These are phyloP conservation scores for Hymenoscyphus fraxineus DNA, from an alignment of 2,329 filamentous ascomycete species.

Conservation along the genomic window DNA sequence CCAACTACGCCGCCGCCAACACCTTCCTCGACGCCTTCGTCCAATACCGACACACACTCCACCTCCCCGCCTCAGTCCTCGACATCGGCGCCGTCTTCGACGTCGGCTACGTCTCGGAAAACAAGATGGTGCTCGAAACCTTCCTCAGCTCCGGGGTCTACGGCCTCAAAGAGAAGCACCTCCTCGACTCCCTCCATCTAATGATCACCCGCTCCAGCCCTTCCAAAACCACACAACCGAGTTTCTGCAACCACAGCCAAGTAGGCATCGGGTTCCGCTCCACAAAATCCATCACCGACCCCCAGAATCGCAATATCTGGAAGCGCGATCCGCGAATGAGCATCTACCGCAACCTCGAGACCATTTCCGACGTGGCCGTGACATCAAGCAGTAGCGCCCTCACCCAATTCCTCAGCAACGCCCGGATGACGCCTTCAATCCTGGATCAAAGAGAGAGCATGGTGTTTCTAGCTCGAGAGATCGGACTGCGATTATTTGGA, in stretches of 20 bases:
- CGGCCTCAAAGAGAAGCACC: background rate
- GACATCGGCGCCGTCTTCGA: slow-evolving; percentile 16
- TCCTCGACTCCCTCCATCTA: background rate
- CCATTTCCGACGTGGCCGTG: background rate
- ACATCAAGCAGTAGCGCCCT: background rate
- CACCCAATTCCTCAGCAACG: background rate
- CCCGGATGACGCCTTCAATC: background rate
- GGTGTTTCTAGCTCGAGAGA: background rate
- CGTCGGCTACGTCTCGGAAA: slow-evolving; percentile 4
- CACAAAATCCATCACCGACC: background rate
- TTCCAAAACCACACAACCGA: background rate
- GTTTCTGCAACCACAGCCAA: background rate
- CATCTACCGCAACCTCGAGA: background rate
- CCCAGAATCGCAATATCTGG: slow-evolving; percentile 1
- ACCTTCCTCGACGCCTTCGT: slow-evolving; percentile 33
- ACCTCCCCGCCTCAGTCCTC: slow-evolving; percentile 22
- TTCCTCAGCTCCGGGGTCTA: background rate
- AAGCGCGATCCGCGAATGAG: slow-evolving; percentile 4
- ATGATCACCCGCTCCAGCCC: background rate
- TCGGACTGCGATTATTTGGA: background rate
- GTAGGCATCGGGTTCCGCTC: background rate
- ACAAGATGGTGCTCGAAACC: background rate
- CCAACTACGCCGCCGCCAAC: slow-evolving; percentile 35
- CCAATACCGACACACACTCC: slow-evolving; percentile 18
- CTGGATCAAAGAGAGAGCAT: background rate